Conservation (phyloP, 1,284 basidiomycete genomes). For the Sanghuangporus baumii region DNA sequence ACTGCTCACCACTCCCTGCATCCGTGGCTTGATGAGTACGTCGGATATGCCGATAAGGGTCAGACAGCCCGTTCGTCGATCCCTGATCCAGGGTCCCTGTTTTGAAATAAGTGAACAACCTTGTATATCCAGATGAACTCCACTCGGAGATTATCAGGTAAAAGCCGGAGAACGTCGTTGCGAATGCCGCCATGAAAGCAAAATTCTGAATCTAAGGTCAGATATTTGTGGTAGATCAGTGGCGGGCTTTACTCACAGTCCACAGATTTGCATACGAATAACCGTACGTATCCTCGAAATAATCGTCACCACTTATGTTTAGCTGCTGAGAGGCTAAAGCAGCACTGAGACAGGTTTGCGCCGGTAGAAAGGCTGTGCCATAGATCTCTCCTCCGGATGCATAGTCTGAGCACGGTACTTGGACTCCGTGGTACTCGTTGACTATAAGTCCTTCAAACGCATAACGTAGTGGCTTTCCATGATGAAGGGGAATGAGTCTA, state of each 20-base stretch:
- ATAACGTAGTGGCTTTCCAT: constrained; percentile 35
- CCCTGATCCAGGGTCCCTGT: constrained; percentile 20
- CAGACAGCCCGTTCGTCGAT: neutral
- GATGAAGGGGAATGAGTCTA: neutral
- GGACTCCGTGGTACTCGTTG: constrained; percentile 48
- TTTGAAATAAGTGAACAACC: constrained; percentile 36
- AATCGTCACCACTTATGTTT: constrained; percentile 27
- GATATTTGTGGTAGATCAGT: neutral
- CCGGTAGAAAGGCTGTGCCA: constrained; percentile 31
- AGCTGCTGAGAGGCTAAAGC: constrained; percentile 20
- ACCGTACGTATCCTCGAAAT: constrained; percentile 35
- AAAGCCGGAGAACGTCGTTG: constrained; percentile 38
- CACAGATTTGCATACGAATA: constrained; percentile 49
- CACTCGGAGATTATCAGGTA: constrained; percentile 50
- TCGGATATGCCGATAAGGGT: neutral
- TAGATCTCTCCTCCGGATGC: constrained; percentile 44
- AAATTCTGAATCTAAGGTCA: constrained; percentile 30
- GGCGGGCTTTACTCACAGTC: constrained; percentile 23
- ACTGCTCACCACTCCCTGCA: neutral
- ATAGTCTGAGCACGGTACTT: constrained; percentile 36
- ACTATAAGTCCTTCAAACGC: constrained; percentile 44
- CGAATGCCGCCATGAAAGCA: constrained; percentile 51
- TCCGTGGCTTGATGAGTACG: neutral
- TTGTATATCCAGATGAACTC: constrained; percentile 30
- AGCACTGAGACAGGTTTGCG: constrained; percentile 24